Evolutionary conservation across 768 basidiomycete genomes (phyloP).

Genomic region (Hysterangium stoloniferum): DNA sequence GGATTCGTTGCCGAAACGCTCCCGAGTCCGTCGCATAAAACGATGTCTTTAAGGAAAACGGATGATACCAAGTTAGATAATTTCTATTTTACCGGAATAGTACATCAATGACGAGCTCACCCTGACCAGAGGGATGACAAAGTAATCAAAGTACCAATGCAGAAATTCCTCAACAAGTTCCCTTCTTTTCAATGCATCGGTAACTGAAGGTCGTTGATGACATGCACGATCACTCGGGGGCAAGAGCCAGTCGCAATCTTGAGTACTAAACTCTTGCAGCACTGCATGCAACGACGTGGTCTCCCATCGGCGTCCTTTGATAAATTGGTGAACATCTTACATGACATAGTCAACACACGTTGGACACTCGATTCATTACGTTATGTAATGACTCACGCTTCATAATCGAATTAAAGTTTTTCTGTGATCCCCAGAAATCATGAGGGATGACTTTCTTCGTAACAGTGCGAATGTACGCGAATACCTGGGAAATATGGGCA

Average conservation of each 20-base stretch:
- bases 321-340: constrained; percentile 66
- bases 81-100: neutral
- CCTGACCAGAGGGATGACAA: constrained; percentile 70
- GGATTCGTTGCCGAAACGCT: constrained; percentile 68
- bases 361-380: neutral
- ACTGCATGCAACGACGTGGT: constrained; percentile 66
- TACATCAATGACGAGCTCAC: constrained; percentile 34
- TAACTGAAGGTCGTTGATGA: constrained; percentile 35
- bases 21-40: constrained; percentile 94
- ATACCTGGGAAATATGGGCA: constrained; percentile 42
- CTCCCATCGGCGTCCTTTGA: constrained; percentile 75
- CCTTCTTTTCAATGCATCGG: constrained; percentile 68
- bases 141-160: constrained; percentile 92
- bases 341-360: neutral
- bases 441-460: constrained; percentile 67
- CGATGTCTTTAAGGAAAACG: too few species aligned
- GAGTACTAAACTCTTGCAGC: constrained; percentile 66
- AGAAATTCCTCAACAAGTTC: constrained; percentile 82
- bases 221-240: constrained; percentile 2
- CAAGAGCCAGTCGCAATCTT: constrained; percentile 75
- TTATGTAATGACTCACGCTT: constrained; percentile 37
- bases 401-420: constrained; percentile 55
- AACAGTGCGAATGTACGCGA: constrained; percentile 52
- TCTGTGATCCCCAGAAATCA: constrained; percentile 67
- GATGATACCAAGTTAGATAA: neutral